These are phyloP conservation scores for Phialemoniopsis sp. DNA, from an alignment of 2,329 filamentous ascomycete species.

Conservation along the genomic window DNA sequence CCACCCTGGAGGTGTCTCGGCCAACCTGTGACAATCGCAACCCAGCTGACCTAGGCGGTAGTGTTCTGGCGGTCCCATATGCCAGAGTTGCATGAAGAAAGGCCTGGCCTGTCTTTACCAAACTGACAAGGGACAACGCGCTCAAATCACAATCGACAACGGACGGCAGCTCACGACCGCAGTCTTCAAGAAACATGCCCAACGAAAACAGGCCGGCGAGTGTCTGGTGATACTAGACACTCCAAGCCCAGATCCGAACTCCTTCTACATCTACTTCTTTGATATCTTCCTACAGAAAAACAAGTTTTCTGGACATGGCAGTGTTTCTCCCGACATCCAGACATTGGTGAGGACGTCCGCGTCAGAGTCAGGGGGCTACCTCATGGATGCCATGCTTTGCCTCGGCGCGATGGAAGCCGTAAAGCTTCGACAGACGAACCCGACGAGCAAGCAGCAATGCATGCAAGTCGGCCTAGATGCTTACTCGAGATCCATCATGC, in stretches of 20 bases:
- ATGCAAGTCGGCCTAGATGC: no score
- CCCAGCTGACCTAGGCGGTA: slow-evolving; percentile 4
- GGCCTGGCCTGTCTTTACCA: slow-evolving; percentile 15
- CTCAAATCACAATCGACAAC: slow-evolving; percentile 16
- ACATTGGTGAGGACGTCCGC: slow-evolving; percentile 14
- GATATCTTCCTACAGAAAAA: slow-evolving; percentile 19
- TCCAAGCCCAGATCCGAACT: slow-evolving; percentile 6
- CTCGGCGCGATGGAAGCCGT: slow-evolving; percentile 23
- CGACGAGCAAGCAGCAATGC: no score
- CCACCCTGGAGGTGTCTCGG: neutral
- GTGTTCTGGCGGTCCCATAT: slow-evolving; percentile 27
- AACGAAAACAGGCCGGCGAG: neutral
- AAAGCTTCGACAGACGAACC: neutral
- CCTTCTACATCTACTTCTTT: slow-evolving; percentile 15
- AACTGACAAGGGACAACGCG: neutral
- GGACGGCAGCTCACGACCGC: slow-evolving; percentile 6
- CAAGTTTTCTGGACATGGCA: slow-evolving; percentile 14
- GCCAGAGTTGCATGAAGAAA: slow-evolving; percentile 20
- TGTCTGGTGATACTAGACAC: neutral
- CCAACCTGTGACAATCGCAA: no score
- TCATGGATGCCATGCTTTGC: slow-evolving; percentile 20
- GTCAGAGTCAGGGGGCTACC: slow-evolving; percentile 21
- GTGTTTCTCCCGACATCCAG: no score
- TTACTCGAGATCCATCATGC: no score
- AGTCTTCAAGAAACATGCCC: neutral